Percentiles rank a stretch among this genome's conserved stretches.
Conservation (phyloP, 1,284 basidiomycete species). For the Ceratobasidium sp. region DNA sequence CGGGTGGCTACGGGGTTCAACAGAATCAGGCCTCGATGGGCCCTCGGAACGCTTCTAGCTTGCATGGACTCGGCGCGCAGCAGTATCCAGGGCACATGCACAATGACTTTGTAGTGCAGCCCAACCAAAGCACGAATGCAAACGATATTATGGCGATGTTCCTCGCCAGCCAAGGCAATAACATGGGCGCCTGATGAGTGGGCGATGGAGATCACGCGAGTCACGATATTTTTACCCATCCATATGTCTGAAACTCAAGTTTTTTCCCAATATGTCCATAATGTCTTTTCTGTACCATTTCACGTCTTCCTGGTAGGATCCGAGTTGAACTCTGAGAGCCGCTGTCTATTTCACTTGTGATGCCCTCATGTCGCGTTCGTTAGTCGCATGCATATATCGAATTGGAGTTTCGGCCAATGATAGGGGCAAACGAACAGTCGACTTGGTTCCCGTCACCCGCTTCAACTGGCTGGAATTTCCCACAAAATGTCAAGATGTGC, state of each 20-base stretch:
- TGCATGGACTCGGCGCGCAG: slow-evolving; percentile 35
- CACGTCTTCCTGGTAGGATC: slow-evolving; percentile 17
- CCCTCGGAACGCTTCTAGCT: slow-evolving; percentile 32
- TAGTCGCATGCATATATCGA: slow-evolving; percentile 27
- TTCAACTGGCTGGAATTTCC: slow-evolving; percentile 16
- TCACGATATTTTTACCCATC: slow-evolving; percentile 14
- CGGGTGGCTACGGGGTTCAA: slow-evolving; percentile 28
- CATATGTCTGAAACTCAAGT: slow-evolving; percentile 12
- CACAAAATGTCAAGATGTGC: slow-evolving; percentile 39
- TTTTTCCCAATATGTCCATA: slow-evolving; percentile 6
- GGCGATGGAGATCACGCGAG: background rate
- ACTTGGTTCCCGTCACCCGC: slow-evolving; percentile 5
- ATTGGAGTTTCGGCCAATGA: slow-evolving; percentile 34
- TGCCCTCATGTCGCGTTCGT: background rate
- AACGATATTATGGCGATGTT: slow-evolving; percentile 40
- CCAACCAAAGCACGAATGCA: slow-evolving; percentile 30
- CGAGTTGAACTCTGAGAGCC: slow-evolving; percentile 33
- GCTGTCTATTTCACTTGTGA: slow-evolving; percentile 18
- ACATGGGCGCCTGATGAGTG: slow-evolving; percentile 31
- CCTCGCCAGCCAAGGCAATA: slow-evolving; percentile 35
- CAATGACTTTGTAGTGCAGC: slow-evolving; percentile 40
- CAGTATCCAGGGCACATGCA: slow-evolving; percentile 37
- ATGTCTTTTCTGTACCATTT: slow-evolving; percentile 20
- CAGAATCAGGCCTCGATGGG: slow-evolving; percentile 33
- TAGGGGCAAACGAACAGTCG: slow-evolving; percentile 9